phyloP scores from a whole-genome alignment of 202 grass and related monocot species.

The Bolboschoenoplectus hybrid region DNA sequence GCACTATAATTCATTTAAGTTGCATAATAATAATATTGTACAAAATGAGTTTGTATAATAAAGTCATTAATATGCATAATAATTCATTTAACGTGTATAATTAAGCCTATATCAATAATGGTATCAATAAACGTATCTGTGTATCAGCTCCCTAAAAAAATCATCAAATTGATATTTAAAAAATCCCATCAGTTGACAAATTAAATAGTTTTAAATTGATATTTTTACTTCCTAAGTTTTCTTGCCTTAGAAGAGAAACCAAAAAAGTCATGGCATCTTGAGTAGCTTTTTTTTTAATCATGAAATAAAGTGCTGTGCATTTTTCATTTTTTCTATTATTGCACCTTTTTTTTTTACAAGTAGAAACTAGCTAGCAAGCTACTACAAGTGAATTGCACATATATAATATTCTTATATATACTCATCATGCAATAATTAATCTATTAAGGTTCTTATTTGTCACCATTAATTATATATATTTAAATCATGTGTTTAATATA shows the following conservation, averaged over 20 bases:
- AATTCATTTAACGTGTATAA: too few species aligned
- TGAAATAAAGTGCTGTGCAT: not conserved
- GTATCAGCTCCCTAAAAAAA: not conserved
- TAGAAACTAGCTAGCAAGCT: not conserved
- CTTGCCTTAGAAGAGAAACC: conserved; percentile 21
- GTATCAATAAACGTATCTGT: too few species aligned
- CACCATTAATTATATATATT: too few species aligned
- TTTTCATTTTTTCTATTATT: not conserved
- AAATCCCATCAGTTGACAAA: not conserved
- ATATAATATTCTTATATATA: not conserved
- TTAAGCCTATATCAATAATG: too few species aligned
- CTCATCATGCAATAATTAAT: not conserved
- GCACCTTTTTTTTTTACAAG: not conserved
- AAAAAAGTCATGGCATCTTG: conserved; percentile 23
- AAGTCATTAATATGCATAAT: too few species aligned
- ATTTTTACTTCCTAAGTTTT: not conserved
- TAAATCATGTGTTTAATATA: too few species aligned
- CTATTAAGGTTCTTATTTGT: not conserved
- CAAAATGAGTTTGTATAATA: too few species aligned
- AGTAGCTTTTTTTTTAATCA: not conserved
- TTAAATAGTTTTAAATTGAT: not conserved
- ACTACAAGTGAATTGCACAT: conserved; percentile 14
- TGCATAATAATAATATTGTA: too few species aligned
- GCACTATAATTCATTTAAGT: too few species aligned
- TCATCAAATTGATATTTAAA: not conserved